Conservation (phyloP, 2,329 filamentous ascomycete genomes). For the Purpureocillium takamizusanense region DNA sequence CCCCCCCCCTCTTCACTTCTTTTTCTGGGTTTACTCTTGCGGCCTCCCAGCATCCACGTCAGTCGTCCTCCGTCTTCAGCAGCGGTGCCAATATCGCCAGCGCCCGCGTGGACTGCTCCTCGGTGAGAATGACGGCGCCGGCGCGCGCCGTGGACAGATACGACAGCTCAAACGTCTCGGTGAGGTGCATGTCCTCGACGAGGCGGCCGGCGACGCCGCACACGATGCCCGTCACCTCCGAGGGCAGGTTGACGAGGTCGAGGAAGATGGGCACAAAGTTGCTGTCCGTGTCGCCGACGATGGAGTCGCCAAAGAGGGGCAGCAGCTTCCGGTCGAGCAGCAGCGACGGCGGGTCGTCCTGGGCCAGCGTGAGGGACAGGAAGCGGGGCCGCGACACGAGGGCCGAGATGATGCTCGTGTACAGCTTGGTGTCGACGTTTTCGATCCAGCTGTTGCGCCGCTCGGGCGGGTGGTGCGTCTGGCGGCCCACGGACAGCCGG, state of each 20-base stretch:
- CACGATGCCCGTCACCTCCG: constrained; percentile 89
- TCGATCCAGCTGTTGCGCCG: constrained; percentile 42
- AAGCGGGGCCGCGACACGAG: constrained; percentile 56
- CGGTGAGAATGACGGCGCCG: constrained; percentile 78
- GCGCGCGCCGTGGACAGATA: constrained; percentile 85
- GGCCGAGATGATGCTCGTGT: constrained; percentile 53
- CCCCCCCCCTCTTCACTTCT: too few species aligned
- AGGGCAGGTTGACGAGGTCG: constrained; percentile 69
- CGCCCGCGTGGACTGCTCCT: constrained; percentile 64
- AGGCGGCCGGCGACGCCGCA: constrained; percentile 84
- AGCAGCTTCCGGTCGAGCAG: constrained; percentile 63
- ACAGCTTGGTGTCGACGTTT: constrained; percentile 53
- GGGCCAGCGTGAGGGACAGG: constrained; percentile 64
- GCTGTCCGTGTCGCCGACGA: constrained; percentile 67
- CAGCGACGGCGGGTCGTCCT: constrained; percentile 65
- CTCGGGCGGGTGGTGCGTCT: constrained; percentile 17
- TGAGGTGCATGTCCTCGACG: constrained; percentile 57
- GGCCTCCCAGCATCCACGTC: neutral
- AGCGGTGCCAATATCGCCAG: constrained; percentile 57
- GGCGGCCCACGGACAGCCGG: constrained; percentile 25
- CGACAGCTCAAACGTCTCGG: constrained; percentile 63
- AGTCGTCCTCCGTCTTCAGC: constrained; percentile 26
- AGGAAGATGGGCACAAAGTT: constrained; percentile 79
- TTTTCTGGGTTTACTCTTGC: too few species aligned
- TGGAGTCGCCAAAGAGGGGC: constrained; percentile 56